Conservation (phyloP, 2,329 filamentous ascomycete genomes). For the Colletotrichum sp. region DNA sequence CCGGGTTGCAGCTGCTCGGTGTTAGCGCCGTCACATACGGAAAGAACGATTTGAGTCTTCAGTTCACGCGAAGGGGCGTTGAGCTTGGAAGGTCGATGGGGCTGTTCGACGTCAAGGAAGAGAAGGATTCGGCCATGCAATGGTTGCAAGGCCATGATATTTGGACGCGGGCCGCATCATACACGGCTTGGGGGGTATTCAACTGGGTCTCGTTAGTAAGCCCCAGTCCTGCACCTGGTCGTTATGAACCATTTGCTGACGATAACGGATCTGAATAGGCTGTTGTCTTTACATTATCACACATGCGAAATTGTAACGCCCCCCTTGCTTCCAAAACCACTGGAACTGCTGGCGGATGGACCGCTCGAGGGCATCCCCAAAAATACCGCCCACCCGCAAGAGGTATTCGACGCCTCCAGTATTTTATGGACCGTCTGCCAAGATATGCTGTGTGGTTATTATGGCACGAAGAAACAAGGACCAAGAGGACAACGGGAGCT, state of each 20-base stretch:
- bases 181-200: conserved; percentile 34
- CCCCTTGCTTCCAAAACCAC: background rate
- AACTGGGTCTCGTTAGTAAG: conserved; percentile 19
- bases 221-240: too few species aligned
- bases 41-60: background rate
- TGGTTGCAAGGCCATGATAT: background rate
- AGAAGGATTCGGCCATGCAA: background rate
- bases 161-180: conserved; percentile 13
- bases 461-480: background rate
- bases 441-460: background rate
- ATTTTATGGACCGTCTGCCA: background rate
- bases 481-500: background rate
- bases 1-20: background rate
- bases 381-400: background rate
- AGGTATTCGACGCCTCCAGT: background rate
- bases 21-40: background rate
- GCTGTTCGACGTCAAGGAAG: background rate
- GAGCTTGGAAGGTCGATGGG: background rate
- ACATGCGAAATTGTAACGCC: background rate
- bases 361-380: background rate
- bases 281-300: background rate
- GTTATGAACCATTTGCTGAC: background rate
- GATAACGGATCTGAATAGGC: background rate
- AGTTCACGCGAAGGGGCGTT: background rate
- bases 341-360: background rate